Evolutionary conservation across 2,329 filamentous ascomycete genomes (phyloP).

Genomic region (Aspergillus awamori): DNA sequence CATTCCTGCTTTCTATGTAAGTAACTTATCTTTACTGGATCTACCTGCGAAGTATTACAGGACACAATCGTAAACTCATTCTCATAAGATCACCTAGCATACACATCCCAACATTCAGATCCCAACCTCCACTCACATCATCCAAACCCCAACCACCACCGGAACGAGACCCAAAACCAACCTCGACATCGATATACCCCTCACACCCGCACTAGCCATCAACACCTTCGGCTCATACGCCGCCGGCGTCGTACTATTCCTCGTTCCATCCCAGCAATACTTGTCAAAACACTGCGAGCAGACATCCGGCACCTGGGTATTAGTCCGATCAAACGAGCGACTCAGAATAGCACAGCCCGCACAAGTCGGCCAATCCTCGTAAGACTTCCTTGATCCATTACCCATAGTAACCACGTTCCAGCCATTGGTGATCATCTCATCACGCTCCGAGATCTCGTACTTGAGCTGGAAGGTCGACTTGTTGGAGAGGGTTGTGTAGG

Average conservation of each 20-base stretch:
- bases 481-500: slow-evolving; percentile 77
- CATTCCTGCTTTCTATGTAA: too few species aligned
- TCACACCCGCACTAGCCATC: neutral
- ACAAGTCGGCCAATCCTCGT: slow-evolving; percentile 72
- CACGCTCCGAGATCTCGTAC: slow-evolving; percentile 68
- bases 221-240: slow-evolving; percentile 15
- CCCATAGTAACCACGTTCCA: slow-evolving; percentile 80
- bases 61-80: neutral
- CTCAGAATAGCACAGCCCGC: slow-evolving; percentile 84
- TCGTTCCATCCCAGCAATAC: slow-evolving; percentile 91
- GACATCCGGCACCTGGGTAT: slow-evolving; percentile 67
- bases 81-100: neutral
- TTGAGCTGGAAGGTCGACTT: slow-evolving; percentile 72
- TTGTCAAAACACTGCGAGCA: slow-evolving; percentile 75
- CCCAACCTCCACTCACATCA: neutral
- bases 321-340: slow-evolving; percentile 73
- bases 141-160: neutral
- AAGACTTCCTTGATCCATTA: slow-evolving; percentile 71
- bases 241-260: slow-evolving; percentile 35
- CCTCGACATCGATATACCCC: neutral
- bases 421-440: slow-evolving; percentile 85
- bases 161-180: neutral
- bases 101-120: neutral
- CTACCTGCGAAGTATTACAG: too few species aligned
- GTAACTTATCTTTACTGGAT: too few species aligned